Evolutionary conservation across 768 basidiomycete species (phyloP).

Genomic region (Butyriboletus loyo): DNA sequence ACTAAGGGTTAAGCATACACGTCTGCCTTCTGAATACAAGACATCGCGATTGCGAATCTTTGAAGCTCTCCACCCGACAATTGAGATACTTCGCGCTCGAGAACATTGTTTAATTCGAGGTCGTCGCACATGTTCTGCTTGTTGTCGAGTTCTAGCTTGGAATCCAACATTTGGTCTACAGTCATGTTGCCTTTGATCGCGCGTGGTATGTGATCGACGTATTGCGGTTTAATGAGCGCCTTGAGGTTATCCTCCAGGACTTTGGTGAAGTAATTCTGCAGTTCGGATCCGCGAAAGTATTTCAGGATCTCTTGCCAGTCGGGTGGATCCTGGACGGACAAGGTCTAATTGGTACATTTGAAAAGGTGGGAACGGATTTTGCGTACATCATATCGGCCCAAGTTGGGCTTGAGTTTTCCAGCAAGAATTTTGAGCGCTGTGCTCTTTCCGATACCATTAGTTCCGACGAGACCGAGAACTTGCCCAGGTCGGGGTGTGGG

Average conservation of each 20-base stretch:
- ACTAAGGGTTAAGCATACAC: constrained; percentile 57
- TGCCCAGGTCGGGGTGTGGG: constrained; percentile 97
- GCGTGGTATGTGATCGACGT: constrained; percentile 97
- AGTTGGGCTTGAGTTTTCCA: constrained; percentile 96
- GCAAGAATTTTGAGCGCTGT: constrained; percentile 96
- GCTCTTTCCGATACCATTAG: constrained; percentile 99
- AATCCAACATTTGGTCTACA: constrained; percentile 88
- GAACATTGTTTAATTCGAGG: constrained; percentile 82
- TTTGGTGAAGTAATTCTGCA: constrained; percentile 99
- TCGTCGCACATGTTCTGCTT: constrained; percentile 82
- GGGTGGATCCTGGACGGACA: constrained; percentile 73
- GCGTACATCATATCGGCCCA: constrained; percentile 92
- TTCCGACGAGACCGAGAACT: constrained; percentile 97
- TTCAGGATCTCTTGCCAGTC: constrained; percentile 99
- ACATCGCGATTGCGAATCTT: constrained; percentile 97
- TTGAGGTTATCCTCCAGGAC: constrained; percentile 98
- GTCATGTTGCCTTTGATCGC: constrained; percentile 90
- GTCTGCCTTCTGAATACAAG: constrained; percentile 91
- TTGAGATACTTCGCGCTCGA: constrained; percentile 81
- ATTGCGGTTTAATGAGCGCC: constrained; percentile 99
- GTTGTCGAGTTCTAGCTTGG: constrained; percentile 86
- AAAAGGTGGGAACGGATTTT: background rate
- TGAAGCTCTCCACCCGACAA: constrained; percentile 97
- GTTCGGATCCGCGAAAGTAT: constrained; percentile 96
- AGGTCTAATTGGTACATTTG: background rate